Percentiles rank a stretch among this genome's conserved stretches.
Conservation (phyloP, 2,329 filamentous ascomycete species). For the Cercospora sojina region DNA sequence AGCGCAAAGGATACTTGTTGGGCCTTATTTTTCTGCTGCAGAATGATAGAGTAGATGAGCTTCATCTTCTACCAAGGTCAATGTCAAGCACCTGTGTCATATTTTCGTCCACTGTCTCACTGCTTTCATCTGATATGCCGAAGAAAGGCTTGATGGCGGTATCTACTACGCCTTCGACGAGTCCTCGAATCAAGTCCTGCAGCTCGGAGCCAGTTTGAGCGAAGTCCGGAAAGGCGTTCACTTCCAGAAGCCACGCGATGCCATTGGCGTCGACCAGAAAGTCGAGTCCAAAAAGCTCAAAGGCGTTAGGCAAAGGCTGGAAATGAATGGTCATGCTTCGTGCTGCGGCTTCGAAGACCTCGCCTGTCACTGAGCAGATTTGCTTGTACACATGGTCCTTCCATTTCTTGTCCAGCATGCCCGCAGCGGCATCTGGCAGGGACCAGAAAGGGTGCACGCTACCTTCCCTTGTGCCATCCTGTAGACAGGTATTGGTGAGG, state of each 20-base stretch:
- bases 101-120: constrained; percentile 22
- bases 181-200: constrained; percentile 66
- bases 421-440: constrained; percentile 49
- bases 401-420: constrained; percentile 40
- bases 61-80: constrained; percentile 44
- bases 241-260: constrained; percentile 75
- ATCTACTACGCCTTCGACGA: constrained; percentile 74
- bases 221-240: constrained; percentile 97
- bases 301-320: constrained; percentile 81
- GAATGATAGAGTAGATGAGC: neutral
- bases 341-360: constrained; percentile 84
- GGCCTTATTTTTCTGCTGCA: neutral
- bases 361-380: constrained; percentile 70
- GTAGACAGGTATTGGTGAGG: constrained; percentile 93
- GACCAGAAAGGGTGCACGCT: constrained; percentile 75
- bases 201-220: constrained; percentile 80
- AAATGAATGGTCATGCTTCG: constrained; percentile 85
- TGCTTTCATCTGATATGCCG: constrained; percentile 27
- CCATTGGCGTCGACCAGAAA: constrained; percentile 73
- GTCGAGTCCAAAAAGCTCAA: constrained; percentile 89
- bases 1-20: neutral
- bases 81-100: constrained; percentile 48
- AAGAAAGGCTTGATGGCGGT: constrained; percentile 70
- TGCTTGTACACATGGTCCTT: constrained; percentile 67
- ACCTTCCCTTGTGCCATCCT: constrained; percentile 58